Evolutionary conservation across 495 filamentous ascomycete species (phyloP).

Genomic region (Daldinia grandis): DNA sequence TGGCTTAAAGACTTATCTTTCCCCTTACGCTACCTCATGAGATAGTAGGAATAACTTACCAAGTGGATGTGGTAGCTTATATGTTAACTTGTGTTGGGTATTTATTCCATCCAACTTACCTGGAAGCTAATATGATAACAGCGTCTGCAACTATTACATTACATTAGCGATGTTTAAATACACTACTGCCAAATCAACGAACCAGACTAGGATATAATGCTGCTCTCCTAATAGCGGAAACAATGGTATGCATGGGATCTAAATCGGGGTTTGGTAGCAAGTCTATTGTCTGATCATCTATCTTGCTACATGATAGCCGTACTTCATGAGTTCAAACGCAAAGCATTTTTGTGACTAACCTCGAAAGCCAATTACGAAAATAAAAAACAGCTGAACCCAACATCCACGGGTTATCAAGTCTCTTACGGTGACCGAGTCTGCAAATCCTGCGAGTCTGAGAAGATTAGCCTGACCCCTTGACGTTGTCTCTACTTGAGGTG

Average conservation of each 20-base stretch:
- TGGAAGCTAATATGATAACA: not conserved
- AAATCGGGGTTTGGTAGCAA: slow-evolving; percentile 1
- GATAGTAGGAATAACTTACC: not conserved
- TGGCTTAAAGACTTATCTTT: not conserved
- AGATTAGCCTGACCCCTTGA: slow-evolving; percentile 59
- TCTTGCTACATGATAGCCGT: slow-evolving; percentile 22
- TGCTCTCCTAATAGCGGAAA: not conserved
- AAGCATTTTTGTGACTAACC: slow-evolving; percentile 36
- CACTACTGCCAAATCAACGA: slow-evolving; percentile 7
- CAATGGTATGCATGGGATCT: slow-evolving; percentile 3
- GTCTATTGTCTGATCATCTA: slow-evolving; percentile 38
- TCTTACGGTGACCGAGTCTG: slow-evolving; percentile 18
- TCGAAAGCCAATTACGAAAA: slow-evolving; percentile 26
- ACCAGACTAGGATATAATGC: not conserved
- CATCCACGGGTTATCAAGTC: slow-evolving; percentile 9
- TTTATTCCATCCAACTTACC: not conserved
- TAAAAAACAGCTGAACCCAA: slow-evolving; percentile 4
- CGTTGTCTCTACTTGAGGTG: slow-evolving; percentile 55
- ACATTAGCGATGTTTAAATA: slow-evolving; percentile 4
- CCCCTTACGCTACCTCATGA: not conserved
- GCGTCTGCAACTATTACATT: not conserved
- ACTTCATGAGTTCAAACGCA: slow-evolving; percentile 26
- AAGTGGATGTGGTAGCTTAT: not conserved
- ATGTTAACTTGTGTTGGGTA: not conserved
- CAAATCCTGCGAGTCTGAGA: slow-evolving; percentile 43